Evolutionary conservation across 176 grass and related monocot species (phyloP).

Genomic region (Hyparrhenia diplandra): DNA sequence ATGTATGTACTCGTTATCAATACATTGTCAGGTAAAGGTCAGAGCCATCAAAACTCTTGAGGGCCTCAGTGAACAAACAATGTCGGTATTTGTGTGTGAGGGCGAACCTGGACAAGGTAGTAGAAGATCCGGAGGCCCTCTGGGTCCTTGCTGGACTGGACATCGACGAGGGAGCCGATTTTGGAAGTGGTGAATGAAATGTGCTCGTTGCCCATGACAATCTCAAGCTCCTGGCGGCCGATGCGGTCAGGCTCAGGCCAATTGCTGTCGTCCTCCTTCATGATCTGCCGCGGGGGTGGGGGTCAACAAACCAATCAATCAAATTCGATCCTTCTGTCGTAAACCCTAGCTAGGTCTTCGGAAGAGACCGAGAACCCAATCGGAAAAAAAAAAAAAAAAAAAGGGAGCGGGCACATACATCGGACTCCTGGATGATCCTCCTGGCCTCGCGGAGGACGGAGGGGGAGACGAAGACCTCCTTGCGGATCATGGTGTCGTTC

Average conservation of each 20-base stretch:
- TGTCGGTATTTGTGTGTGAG: neutral
- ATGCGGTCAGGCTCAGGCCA: conserved; percentile 90
- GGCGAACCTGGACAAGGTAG: conserved; percentile 83
- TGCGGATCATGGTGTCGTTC: conserved; percentile 99
- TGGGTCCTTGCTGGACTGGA: conserved; percentile 84
- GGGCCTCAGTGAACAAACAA: neutral
- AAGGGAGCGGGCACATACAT: neutral
- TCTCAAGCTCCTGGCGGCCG: conserved; percentile 95
- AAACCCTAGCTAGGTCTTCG: conserved; percentile 36
- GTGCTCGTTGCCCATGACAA: conserved; percentile 94
- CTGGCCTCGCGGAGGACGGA: conserved; percentile 91
- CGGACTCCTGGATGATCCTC: conserved; percentile 78
- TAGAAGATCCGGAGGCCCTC: conserved; percentile 94
- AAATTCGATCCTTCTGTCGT: neutral
- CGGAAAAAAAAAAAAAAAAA: too few species aligned
- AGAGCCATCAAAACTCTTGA: neutral
- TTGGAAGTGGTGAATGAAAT: conserved; percentile 97
- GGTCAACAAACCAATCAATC: neutral
- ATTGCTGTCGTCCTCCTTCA: conserved; percentile 97
- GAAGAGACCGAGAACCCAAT: neutral
- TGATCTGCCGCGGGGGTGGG: conserved; percentile 37
- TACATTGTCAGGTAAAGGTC: neutral
- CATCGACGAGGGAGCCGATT: conserved; percentile 88
- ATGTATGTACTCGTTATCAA: neutral
- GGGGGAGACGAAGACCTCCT: conserved; percentile 95